Conservation (phyloP, 495 filamentous ascomycete species). For the Aspergillus biplanus region DNA sequence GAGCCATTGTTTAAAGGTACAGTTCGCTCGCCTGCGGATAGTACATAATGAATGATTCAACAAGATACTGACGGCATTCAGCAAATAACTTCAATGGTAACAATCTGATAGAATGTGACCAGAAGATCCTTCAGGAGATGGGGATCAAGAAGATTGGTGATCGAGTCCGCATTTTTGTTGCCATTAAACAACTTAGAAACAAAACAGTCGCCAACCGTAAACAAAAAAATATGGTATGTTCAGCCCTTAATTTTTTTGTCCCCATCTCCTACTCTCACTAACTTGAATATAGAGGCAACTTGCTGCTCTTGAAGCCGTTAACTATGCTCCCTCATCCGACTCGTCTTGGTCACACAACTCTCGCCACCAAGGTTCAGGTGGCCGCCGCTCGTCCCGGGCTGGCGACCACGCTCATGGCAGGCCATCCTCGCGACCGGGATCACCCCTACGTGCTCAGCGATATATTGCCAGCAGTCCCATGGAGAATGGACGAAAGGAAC, state of each 20-base stretch:
- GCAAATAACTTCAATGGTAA: constrained; percentile 96
- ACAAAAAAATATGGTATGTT: constrained; percentile 81
- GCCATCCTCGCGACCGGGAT: constrained; percentile 67
- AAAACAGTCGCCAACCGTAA: constrained; percentile 82
- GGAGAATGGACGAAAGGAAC: constrained; percentile 52
- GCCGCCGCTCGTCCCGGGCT: constrained; percentile 77
- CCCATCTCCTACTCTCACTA: constrained; percentile 18
- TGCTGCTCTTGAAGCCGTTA: constrained; percentile 45
- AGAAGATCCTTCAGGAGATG: constrained; percentile 94
- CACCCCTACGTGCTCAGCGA: constrained; percentile 61
- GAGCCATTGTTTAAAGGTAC: constrained; percentile 83
- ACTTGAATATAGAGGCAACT: constrained; percentile 45
- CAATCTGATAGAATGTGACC: constrained; percentile 95
- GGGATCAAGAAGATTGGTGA: constrained; percentile 98
- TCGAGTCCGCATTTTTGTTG: constrained; percentile 89
- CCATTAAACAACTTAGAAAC: constrained; percentile 88
- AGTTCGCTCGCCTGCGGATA: background rate
- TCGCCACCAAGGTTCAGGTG: constrained; percentile 57
- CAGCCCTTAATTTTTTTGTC: background rate
- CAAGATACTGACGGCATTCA: constrained; percentile 32
- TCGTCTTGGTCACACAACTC: constrained; percentile 64
- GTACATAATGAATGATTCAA: background rate
- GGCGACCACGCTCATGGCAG: constrained; percentile 54
- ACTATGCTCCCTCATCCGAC: constrained; percentile 66
- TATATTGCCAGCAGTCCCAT: constrained; percentile 55